Base-by-base conservation (phyloP, 768 basidiomycete species). In the Leccinellum luteum region DNA sequence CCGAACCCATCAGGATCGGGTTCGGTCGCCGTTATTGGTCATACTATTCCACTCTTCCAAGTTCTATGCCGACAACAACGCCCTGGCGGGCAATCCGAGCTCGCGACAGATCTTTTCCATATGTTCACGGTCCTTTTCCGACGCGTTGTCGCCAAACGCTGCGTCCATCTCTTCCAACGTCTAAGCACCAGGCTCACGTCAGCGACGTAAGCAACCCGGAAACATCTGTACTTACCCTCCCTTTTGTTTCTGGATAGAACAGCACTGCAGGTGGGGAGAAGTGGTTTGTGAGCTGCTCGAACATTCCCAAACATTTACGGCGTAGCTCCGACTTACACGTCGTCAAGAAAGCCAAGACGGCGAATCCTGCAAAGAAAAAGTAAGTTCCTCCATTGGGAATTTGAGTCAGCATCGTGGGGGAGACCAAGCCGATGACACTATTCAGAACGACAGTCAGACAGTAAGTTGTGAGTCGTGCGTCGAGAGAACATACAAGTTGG, bases 151-250 rank as follows among this genome's bases (percentile, higher is more conserved):
- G 8, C 70, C 72, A 59, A 72, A 72, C 15, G 65, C 67, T 3
- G 62, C 65, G 30, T 72, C 65, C 72, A 72, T 74, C 38, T 74
- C 71, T 54, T 72, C 71, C 51, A 72, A 51, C 1, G 72, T 72
- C 72, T 74, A 44, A 4, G n/a, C 8, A 19, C 10, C 34, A n/a
- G 10, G 32, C 25, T 21, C 41, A 25, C 12, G 14, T 66, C 14
- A 61, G 53, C 14, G 4, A 31, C 14, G 3, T 43, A 9, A n/a
- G 30, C 14, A 30, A 31, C 30, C 10, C 12, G 15, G 19, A 17
- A 34, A 12, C 14, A 8, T 12, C 49, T 32, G n/a, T 54, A 62
- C 70, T 63, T 23, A 73, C 71, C 57, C 64, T 70, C 38, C 71
- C 72, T 25, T 67, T 74, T 17, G 71, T 72, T 56, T 72, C 71